Evolutionary conservation across 192 early-diverging fungal species (phyloP).

Genomic region (Funneliformis mosseae): DNA sequence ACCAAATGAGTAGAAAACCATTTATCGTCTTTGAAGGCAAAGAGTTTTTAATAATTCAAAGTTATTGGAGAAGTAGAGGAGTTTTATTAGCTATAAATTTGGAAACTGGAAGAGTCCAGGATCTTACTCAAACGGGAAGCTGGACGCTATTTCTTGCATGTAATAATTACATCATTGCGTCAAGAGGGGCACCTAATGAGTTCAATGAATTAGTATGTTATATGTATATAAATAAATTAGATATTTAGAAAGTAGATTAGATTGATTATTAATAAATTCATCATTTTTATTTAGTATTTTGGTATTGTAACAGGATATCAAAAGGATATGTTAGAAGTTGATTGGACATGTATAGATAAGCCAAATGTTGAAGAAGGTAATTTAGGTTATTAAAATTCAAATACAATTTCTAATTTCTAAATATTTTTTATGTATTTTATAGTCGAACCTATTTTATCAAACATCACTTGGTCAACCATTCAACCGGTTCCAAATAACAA

Average conservation of each 20-base stretch:
- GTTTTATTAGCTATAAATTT: slow-evolving; percentile 45
- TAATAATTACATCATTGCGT: slow-evolving; percentile 48
- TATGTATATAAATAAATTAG: slow-evolving; percentile 30
- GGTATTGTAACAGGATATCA: slow-evolving; percentile 34
- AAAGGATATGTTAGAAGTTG: slow-evolving; percentile 31
- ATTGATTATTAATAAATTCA: slow-evolving; percentile 11
- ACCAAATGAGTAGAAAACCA: slow-evolving; percentile 50
- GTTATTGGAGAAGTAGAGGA: slow-evolving; percentile 38
- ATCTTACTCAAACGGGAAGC: slow-evolving; percentile 52
- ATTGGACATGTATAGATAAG: background rate
- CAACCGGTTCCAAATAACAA: background rate
- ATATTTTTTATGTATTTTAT: background rate
- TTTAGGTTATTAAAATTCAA: background rate
- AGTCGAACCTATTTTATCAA: slow-evolving; percentile 23
- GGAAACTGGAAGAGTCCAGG: slow-evolving; percentile 47
- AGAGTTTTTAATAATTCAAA: slow-evolving; percentile 33
- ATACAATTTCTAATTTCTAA: too few relatives aligned
- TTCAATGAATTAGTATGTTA: slow-evolving; percentile 44
- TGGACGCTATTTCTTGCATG: slow-evolving; percentile 50
- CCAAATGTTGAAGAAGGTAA: background rate
- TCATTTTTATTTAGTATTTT: slow-evolving; percentile 33
- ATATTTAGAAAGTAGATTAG: slow-evolving; percentile 36
- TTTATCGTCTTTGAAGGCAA: slow-evolving; percentile 37
- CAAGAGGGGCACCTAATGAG: slow-evolving; percentile 51
- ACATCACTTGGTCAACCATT: background rate